Conservation (phyloP, 257 asterid species). For the Solanum raphanifolium region DNA sequence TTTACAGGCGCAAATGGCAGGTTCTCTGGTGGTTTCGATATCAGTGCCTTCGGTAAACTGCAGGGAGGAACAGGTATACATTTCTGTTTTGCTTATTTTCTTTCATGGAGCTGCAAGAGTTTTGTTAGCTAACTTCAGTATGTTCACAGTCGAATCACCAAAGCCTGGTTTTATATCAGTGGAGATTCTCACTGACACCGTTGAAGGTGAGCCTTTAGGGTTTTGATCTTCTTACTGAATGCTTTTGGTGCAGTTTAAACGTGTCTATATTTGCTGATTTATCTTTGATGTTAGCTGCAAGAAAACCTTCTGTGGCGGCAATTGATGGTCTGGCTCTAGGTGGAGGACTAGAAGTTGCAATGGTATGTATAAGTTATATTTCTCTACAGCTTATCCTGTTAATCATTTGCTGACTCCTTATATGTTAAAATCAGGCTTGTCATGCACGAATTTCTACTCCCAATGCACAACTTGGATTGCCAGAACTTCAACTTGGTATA, state of each 20-base stretch:
- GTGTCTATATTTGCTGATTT: neutral
- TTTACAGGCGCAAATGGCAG: slow-evolving; percentile 83
- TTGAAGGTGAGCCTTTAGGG: slow-evolving; percentile 47
- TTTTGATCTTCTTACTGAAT: neutral
- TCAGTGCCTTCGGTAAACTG: slow-evolving; percentile 63
- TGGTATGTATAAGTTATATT: slow-evolving; percentile 36
- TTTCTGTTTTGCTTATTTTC: neutral
- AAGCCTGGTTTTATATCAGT: slow-evolving; percentile 81
- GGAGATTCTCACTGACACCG: slow-evolving; percentile 72
- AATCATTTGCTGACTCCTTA: neutral
- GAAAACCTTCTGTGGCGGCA: slow-evolving; percentile 96
- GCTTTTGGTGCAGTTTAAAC: neutral
- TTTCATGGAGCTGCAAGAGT: neutral
- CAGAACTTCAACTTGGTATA: slow-evolving; percentile 96
- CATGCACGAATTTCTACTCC: slow-evolving; percentile 95
- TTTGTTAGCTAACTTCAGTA: neutral
- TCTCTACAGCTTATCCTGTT: neutral
- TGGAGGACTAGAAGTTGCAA: slow-evolving; percentile 96
- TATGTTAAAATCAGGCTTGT: slow-evolving; percentile 52
- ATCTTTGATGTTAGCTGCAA: slow-evolving; percentile 47
- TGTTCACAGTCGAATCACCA: slow-evolving; percentile 59
- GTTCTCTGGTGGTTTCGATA: slow-evolving; percentile 97
- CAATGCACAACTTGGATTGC: slow-evolving; percentile 89
- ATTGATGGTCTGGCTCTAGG: slow-evolving; percentile 98
- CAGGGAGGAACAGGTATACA: slow-evolving; percentile 67